Evolutionary conservation across 768 basidiomycete genomes (phyloP).

Genomic region (Royoungia palumana): DNA sequence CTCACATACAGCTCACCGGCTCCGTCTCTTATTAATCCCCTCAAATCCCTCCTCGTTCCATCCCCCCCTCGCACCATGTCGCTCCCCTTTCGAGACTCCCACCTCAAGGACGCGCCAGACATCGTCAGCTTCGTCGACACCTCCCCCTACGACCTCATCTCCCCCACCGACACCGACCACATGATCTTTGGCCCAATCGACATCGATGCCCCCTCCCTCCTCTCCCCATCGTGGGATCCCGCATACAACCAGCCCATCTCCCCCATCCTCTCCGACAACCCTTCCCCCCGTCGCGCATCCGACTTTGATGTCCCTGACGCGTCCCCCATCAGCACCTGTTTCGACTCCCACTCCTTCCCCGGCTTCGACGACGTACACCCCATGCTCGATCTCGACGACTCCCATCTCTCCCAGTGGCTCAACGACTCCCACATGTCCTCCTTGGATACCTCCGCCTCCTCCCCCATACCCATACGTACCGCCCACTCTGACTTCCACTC

Average conservation of each 20-base stretch:
- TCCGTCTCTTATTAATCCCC: conserved; percentile 39
- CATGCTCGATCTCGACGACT: conserved; percentile 40
- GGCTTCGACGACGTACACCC: conserved; percentile 32
- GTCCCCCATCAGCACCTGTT: conserved; percentile 36
- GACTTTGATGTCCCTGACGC: conserved; percentile 43
- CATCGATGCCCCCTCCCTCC: conserved; percentile 29
- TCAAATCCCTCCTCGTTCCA: conserved; percentile 8
- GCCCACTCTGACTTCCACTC: conserved; percentile 41
- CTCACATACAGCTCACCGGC: conserved; percentile 22
- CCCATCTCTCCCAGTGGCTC: conserved; percentile 56
- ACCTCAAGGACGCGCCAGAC: conserved; percentile 26
- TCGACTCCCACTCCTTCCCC: conserved; percentile 31
- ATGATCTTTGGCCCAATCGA: conserved; percentile 36
- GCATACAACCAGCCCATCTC: conserved; percentile 40
- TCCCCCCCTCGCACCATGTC: conserved; percentile 39
- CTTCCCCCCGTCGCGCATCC: conserved; percentile 38
- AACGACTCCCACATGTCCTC: conserved; percentile 50
- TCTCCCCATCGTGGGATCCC: conserved; percentile 30
- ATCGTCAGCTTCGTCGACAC: conserved; percentile 41
- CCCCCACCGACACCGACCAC: conserved; percentile 30
- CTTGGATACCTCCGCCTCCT: conserved; percentile 39
- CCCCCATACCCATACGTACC: conserved; percentile 63
- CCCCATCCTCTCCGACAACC: conserved; percentile 37
- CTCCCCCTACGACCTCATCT: conserved; percentile 38
- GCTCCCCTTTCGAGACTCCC: conserved; percentile 27